Percentiles rank a stretch among this genome's conserved stretches.
These are phyloP conservation scores for Pseudocercospora cruenta DNA, from an alignment of 2,329 filamentous ascomycete genomes.

Conservation along the genomic window DNA sequence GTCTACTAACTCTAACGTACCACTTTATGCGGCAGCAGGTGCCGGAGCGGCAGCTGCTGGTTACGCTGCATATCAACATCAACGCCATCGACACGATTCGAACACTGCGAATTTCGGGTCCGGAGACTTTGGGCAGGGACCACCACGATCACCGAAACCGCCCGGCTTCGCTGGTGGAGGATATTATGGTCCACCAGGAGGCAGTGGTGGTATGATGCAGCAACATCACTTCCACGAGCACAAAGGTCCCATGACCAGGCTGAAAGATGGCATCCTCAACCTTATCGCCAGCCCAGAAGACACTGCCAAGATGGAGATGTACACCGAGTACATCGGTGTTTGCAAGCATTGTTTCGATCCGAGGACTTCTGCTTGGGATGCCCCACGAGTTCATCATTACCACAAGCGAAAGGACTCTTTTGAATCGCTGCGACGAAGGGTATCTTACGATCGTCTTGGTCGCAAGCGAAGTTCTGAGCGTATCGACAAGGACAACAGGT, in stretches of 20 bases:
- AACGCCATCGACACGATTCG: conserved; percentile 21
- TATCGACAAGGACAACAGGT: conserved; percentile 64
- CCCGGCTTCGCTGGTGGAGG: conserved; percentile 13
- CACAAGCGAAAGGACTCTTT: conserved; percentile 39
- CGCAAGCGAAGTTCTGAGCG: conserved; percentile 45
- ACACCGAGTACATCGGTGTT: conserved; percentile 68
- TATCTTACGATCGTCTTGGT: conserved; percentile 30
- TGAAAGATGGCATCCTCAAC: conserved; percentile 61
- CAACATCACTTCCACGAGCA: conserved; percentile 52
- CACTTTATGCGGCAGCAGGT: conserved; percentile 51
- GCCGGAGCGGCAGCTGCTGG: conserved; percentile 52
- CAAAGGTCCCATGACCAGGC: conserved; percentile 58
- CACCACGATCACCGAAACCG: conserved; percentile 25
- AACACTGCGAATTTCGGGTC: conserved; percentile 17
- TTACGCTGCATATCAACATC: conserved; percentile 45
- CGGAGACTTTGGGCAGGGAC: conserved; percentile 27
- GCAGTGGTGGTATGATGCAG: conserved; percentile 22
- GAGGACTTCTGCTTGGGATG: conserved; percentile 58
- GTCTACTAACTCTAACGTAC: conserved; percentile 47
- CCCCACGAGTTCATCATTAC: conserved; percentile 64
- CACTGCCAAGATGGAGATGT: conserved; percentile 68
- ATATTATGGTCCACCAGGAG: conserved; percentile 22
- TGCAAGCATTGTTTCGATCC: conserved; percentile 69
- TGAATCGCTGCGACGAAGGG: conserved; percentile 35
- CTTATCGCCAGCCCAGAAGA: conserved; percentile 54